Percentiles rank a stretch among this genome's conserved stretches.
phyloP scores from a whole-genome alignment of 164 flowering plant species.

The Macadamia integrifolia region DNA sequence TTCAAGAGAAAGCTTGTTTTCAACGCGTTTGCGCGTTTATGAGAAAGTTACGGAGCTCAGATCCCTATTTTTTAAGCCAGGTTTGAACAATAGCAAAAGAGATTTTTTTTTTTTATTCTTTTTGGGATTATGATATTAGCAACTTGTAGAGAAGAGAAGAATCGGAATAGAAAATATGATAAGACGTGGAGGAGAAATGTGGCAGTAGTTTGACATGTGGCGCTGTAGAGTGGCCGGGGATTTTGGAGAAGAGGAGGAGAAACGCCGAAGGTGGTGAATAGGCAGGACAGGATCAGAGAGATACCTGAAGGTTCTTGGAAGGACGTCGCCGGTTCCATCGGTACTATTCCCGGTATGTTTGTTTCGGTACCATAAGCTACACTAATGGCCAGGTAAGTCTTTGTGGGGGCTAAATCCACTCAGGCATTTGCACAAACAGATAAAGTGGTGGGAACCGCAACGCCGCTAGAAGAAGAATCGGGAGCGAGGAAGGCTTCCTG shows the following conservation, averaged over 20 bases:
- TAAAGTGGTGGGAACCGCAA: conserved; percentile 86
- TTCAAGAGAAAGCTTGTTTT: no score
- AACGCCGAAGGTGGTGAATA: conserved; percentile 54
- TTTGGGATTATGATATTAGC: no score
- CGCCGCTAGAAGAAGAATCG: conserved; percentile 51
- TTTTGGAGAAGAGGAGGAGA: conserved; percentile 94
- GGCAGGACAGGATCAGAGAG: conserved; percentile 79
- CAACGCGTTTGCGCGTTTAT: no score
- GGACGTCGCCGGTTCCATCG: conserved; percentile 80
- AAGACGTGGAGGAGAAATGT: no score
- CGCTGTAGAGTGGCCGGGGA: conserved; percentile 67
- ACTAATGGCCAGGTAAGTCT: no score
- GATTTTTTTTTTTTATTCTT: no score
- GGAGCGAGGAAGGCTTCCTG: conserved; percentile 48
- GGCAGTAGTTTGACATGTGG: no score
- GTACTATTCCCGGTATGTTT: conserved; percentile 69
- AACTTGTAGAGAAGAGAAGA: no score
- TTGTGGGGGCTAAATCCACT: neutral
- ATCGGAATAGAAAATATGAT: no score
- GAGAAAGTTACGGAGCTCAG: no score
- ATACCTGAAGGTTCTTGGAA: conserved; percentile 91
- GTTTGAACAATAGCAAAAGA: no score
- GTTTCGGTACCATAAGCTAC: neutral
- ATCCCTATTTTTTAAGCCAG: no score
- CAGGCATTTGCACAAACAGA: conserved; percentile 27